Base-by-base conservation (phyloP, 306 rosid genomes). In the Rubus idaeus region DNA sequence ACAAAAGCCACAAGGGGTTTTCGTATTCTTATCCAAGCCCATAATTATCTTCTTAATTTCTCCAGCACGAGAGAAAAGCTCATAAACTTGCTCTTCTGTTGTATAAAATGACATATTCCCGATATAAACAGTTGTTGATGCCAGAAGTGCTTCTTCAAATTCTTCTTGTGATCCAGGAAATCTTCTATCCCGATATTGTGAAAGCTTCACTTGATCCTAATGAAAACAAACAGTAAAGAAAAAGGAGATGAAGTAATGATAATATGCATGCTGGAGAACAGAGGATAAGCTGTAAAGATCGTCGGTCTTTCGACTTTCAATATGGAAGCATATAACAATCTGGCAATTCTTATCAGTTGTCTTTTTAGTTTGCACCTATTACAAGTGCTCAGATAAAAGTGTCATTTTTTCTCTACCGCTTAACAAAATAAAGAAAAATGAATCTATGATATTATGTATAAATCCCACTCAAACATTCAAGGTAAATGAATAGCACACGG, bases 81-180 rank as follows among this genome's bases (percentile, higher is more conserved):
- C 98, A 71, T 89, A 92, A 65, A 91, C 90, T 87, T 94, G 98
- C 83, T 94, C 98, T 81, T 94, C 98, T 16, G 98, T 94, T 21
- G 98, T 89, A 79, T 95, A 95, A 72, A 95, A 95, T 18, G 97
- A 95, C 98, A 92, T 95, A 76, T 95, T 95, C 68, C 97, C 97
- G 10, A 92, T 80, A 18, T 95, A 95, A 78, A 87, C 88, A 4
- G 97, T 95, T 0, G 84, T 70, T 41, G 98, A 90, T 41, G 91
- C 40, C 86, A 16, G 79, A 13, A 95, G 90, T 30, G 98, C 96
- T 2, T 71, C 82, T 78, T 94, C 97, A 80, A 91, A 94, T 6
- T 94, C 98, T 74, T 94, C 96, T 47, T 95, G 97, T 14, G 87
- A 67, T 71, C 98, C 98, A 11, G 88, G 79, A 85, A 92, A 95